Evolutionary conservation across 1,139 yeast species (phyloP).

Genomic region (Saccharomyces hybrid): DNA sequence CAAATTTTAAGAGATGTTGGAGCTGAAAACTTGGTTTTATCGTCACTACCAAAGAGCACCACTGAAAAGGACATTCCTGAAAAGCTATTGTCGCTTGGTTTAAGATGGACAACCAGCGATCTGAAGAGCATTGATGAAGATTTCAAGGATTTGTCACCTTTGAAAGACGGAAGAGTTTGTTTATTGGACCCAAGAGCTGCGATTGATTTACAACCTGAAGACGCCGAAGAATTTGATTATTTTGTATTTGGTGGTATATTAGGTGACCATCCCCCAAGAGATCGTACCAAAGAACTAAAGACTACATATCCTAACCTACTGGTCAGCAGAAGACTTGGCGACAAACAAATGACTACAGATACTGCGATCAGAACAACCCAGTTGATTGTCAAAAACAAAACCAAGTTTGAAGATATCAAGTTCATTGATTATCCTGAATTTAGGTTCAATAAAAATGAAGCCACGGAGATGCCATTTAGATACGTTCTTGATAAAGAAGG

Average conservation of each 20-base stretch:
- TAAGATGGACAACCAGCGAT: constrained; percentile 77
- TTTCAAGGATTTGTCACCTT: constrained; percentile 23
- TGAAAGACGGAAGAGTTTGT: constrained; percentile 50
- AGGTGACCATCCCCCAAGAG: constrained; percentile 95
- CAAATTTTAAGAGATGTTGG: constrained; percentile 83
- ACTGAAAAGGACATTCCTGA: constrained; percentile 59
- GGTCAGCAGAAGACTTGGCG: constrained; percentile 78
- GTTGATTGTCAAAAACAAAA: constrained; percentile 52
- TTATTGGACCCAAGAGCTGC: constrained; percentile 83
- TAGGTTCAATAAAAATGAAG: constrained; percentile 76
- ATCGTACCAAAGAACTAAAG: constrained; percentile 84
- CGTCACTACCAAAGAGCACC: constrained; percentile 65
- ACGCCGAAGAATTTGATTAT: constrained; percentile 59
- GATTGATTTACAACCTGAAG: constrained; percentile 63
- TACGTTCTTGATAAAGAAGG: constrained; percentile 52
- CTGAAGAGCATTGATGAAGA: constrained; percentile 42
- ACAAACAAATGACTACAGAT: constrained; percentile 92
- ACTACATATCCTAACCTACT: constrained; percentile 57
- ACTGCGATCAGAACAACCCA: constrained; percentile 92
- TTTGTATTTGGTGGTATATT: constrained; percentile 94
- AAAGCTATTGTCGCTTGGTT: constrained; percentile 50
- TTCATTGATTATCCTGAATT: constrained; percentile 93
- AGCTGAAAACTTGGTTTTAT: constrained; percentile 58
- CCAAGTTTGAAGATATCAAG: constrained; percentile 57
- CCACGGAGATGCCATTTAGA: constrained; percentile 96